These are phyloP conservation scores for Punica granatum DNA, from an alignment of 345 rosid species.

Conservation along the genomic window DNA sequence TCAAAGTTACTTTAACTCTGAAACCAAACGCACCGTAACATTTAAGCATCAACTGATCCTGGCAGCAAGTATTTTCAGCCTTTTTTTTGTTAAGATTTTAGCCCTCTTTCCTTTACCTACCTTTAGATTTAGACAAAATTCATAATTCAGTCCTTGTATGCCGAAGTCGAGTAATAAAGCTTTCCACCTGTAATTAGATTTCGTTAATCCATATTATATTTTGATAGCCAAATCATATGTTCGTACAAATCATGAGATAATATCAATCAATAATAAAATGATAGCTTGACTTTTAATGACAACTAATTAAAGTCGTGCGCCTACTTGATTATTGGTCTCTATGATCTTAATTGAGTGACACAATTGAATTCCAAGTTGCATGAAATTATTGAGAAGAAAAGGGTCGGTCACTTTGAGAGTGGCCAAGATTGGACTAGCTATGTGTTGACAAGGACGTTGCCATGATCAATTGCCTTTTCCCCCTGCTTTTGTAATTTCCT, in stretches of 20 bases:
- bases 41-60: too few relatives aligned
- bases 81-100: too few relatives aligned
- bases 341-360: background rate
- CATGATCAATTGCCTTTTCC: background rate
- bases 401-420: background rate
- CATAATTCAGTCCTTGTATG: too few relatives aligned
- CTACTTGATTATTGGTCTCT: background rate
- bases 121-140: too few relatives aligned
- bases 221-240: background rate
- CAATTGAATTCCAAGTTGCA: background rate
- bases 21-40: too few relatives aligned
- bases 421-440: background rate
- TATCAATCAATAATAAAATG: background rate
- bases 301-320: background rate
- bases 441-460: background rate
- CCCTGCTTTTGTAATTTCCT: constrained; percentile 1
- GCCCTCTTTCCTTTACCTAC: too few relatives aligned
- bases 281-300: background rate
- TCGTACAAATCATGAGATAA: too few relatives aligned
- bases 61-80: too few relatives aligned
- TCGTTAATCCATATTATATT: background rate
- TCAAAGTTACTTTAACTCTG: too few relatives aligned
- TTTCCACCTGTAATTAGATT: too few relatives aligned
- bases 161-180: too few relatives aligned
- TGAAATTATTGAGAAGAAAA: background rate